Conservation (phyloP, 192 early-diverging fungal species). For the Spinellus fusiger region DNA sequence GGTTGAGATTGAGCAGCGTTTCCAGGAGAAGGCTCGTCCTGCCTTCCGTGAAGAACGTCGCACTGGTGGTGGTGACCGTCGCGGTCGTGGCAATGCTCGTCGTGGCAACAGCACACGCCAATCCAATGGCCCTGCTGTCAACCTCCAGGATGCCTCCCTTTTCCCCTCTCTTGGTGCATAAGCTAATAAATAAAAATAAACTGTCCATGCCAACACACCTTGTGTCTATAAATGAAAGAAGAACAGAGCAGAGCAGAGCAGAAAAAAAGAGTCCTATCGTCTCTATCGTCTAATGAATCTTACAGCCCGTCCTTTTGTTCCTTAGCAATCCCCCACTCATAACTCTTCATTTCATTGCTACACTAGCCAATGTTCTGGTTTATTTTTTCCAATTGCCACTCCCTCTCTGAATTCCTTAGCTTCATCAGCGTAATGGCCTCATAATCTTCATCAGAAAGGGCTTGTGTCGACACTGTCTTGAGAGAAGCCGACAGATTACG, state of each 20-base stretch:
- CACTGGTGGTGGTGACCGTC: slow-evolving; percentile 38
- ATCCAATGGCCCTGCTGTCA: slow-evolving; percentile 51
- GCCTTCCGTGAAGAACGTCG: slow-evolving; percentile 50
- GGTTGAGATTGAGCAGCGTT: slow-evolving; percentile 76
- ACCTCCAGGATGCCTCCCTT: slow-evolving; percentile 60
- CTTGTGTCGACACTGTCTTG: background rate
- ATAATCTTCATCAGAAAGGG: slow-evolving; percentile 30
- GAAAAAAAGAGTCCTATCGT: no score
- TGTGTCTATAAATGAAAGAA: background rate
- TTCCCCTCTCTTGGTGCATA: slow-evolving; percentile 61
- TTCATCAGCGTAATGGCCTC: slow-evolving; percentile 42
- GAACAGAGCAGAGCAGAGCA: background rate
- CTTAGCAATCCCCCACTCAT: background rate
- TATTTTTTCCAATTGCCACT: slow-evolving; percentile 8
- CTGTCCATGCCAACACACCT: slow-evolving; percentile 12
- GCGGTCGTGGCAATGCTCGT: slow-evolving; percentile 37
- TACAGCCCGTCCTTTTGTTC: background rate
- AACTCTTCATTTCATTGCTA: background rate
- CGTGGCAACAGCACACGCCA: slow-evolving; percentile 30
- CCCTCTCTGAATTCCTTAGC: slow-evolving; percentile 37
- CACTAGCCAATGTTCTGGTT: background rate
- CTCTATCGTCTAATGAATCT: no score
- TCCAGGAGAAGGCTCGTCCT: slow-evolving; percentile 61
- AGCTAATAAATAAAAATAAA: background rate
- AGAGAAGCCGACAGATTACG: background rate